Evolutionary conservation across 1,284 basidiomycete species (phyloP), one percentile per base, ranked within the genome.

Genomic region (Flammula alnicola): DNA sequence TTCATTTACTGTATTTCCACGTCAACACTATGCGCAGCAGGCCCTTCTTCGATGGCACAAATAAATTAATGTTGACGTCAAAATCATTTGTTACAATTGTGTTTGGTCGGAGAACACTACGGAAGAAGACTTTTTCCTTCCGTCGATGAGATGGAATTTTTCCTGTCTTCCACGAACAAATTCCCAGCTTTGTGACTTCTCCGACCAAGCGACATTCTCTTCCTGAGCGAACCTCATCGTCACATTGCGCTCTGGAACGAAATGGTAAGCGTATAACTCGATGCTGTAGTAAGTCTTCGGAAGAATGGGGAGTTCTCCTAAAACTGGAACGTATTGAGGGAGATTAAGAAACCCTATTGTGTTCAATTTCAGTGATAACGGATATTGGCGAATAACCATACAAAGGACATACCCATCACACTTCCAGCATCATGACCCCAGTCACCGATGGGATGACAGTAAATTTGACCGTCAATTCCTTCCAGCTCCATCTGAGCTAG

Each of bases 371-470:
- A 12, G 17, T 44, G 23, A 19, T 8, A 23, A 14, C 39, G 10
- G 16, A 30, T 19, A 23, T 8, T 36, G 11, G 11, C 37, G 39
- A 22, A 16, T 44, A 6, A 17, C 12, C 8, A 20, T 27, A 31
- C 14, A 44, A 44, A 14, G 25, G n/a, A 56, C 71, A 59, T 59
- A 72, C 79, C 78, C 40, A 80, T 76, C 11, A 79, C 73, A 41
- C 76, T 73, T 4, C 79, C 79, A 12, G 79, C 74, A 29, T 73
- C 72, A 63, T 82, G 79, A n/a, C 78, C 79, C 70, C 73, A 80
- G 52, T 80, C 79, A n/a, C 75, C 78, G 36, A 80, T 79, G 2
- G 79, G 77, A 63, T 80, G 78, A 14, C 67, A 77, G 56, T 76
- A 82, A n/a, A 81, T 72, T 54, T 76, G 72, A 0, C 79, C 79